Base-by-base conservation (phyloP, 805 yeast genomes). In the Scheffersomyces coipomensis region DNA sequence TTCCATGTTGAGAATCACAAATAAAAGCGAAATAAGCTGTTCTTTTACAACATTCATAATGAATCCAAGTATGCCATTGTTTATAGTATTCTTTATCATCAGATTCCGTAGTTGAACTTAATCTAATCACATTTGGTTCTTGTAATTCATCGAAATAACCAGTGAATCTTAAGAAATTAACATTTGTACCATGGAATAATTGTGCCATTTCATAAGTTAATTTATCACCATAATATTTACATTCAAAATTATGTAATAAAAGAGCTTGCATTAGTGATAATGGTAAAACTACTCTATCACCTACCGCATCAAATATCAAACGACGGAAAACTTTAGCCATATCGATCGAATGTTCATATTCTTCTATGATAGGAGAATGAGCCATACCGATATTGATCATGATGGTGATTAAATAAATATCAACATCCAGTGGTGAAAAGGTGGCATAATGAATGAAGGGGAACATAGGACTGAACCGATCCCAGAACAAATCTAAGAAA, bases 61-160 rank as follows among this genome's bases (percentile, higher is more conserved):
- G 42, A 3, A 68, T 58, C 81, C 23, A 21, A 21, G 23, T 81
- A 76, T 16, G 65, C 60, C 7, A 50, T 42, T 81, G 81, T 76
- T 33, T 44, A 45, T 17, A 19, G n/a, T n/a, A n/a, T n/a, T n/a
- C n/a, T 21, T 4, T 16, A n/a, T 22, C 12, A 19, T 11, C 31
- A 27, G 12, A 19, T 11, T 18, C 6, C 10, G 6, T 7, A 5
- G 22, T 33, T 34, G 17, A 34, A 32, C 16, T 9, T 7, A 21
- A 21, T 21, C 9, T 21, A 21, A 21, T 21, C 9, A 21, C 9
- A 21, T 16, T 38, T 4, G 54, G 49, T 33, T 46, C 52, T 22
- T 34, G 26, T 26, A 43, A 29, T 17, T 43, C 30, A 13, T 30
- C 27, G 22, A 44, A 48, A 22, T 48, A 38, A 33, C 27, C 44